Conservation (phyloP, 2,329 filamentous ascomycete genomes). For the Lasiodiplodia gonubiensis region DNA sequence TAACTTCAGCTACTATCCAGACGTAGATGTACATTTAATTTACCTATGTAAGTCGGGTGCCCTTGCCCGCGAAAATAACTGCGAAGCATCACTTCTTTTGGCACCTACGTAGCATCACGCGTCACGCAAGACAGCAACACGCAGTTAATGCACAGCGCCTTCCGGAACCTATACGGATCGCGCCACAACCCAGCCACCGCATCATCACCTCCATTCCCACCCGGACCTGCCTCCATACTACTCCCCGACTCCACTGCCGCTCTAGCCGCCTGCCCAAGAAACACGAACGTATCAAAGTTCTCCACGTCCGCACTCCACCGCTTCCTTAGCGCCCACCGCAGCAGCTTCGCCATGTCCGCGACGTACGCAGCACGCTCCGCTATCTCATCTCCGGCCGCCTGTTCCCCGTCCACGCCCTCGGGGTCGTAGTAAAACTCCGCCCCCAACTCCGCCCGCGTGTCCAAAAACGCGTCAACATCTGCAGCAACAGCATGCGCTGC, state of each 20-base stretch:
- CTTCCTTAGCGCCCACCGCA: not conserved
- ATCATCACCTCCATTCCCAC: not conserved
- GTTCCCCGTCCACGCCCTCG: not conserved
- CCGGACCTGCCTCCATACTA: no score
- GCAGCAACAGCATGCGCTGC: not conserved
- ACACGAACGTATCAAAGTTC: not conserved
- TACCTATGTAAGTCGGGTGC: no score
- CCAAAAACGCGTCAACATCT: not conserved
- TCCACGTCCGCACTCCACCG: not conserved
- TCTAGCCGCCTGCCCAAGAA: not conserved
- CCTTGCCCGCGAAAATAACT: no score
- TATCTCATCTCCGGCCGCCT: not conserved
- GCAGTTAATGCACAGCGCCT: not conserved
- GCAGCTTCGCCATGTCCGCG: not conserved
- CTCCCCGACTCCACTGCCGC: not conserved
- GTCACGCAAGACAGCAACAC: not conserved
- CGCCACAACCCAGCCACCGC: not conserved
- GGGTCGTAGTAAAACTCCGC: slow-evolving; percentile 3
- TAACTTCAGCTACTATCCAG: no score
- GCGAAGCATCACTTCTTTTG: no score
- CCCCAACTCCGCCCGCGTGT: not conserved
- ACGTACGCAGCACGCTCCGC: not conserved
- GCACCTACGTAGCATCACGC: no score
- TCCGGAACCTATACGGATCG: not conserved
- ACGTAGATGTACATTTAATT: no score